These are phyloP conservation scores for Keqinozyma sinolaborantium DNA, from an alignment of 1,139 yeast species.

Conservation along the genomic window DNA sequence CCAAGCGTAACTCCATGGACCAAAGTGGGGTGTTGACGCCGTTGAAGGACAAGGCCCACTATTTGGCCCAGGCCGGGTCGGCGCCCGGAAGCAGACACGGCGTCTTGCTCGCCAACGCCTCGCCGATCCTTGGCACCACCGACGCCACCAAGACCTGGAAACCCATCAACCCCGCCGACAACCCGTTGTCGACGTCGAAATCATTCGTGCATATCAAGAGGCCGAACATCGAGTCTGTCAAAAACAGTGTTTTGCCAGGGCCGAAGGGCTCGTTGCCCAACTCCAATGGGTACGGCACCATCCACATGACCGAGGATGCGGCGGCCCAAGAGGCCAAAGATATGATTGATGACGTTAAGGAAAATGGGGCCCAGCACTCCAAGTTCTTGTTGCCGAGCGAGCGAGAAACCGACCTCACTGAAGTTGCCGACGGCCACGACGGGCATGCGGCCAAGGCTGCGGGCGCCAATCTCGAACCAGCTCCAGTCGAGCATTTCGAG, in stretches of 20 bases:
- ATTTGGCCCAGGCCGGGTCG: background rate
- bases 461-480: constrained; percentile 10
- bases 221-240: constrained; percentile 29
- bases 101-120: constrained; percentile 4
- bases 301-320: constrained; percentile 49
- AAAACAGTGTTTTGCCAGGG: constrained; percentile 21
- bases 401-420: constrained; percentile 29
- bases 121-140: constrained; percentile 5
- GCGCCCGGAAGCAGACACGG: constrained; percentile 1
- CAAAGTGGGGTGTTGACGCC: constrained; percentile 7
- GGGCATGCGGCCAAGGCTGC: background rate
- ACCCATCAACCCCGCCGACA: constrained; percentile 75
- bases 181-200: constrained; percentile 74
- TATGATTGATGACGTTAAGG: constrained; percentile 3
- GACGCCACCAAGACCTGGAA: constrained; percentile 26
- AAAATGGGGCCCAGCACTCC: constrained; percentile 5
- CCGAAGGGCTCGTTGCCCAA: constrained; percentile 11
- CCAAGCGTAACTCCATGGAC: constrained; percentile 41
- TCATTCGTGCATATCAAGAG: constrained; percentile 68
- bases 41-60: constrained; percentile 2
- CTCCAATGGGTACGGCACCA: constrained; percentile 28
- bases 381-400: constrained; percentile 23
- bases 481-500: constrained; percentile 27
- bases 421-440: no score
- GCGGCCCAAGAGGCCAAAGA: constrained; percentile 38